A percentile compares a stretch with the other conserved stretches of the same genome.
Evolutionary conservation across 1,139 yeast genomes (phyloP).

Genomic region (Suzukiozyma palmioleophila): DNA sequence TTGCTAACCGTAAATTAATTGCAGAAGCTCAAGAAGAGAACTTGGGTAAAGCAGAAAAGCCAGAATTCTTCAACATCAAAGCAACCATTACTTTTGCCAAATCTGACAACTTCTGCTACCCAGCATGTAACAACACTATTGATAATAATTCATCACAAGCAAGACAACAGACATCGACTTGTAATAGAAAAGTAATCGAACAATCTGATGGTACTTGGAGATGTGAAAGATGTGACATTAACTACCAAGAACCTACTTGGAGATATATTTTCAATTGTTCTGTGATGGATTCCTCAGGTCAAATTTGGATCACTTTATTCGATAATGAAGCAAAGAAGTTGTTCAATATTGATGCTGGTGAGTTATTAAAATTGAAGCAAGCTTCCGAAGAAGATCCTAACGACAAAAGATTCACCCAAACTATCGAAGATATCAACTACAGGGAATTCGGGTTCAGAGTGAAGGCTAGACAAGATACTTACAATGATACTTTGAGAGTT

Average conservation of each 20-base stretch:
- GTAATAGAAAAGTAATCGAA: conserved; percentile 80
- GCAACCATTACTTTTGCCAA: conserved; percentile 71
- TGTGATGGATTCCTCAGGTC: conserved; percentile 75
- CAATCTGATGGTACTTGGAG: conserved; percentile 78
- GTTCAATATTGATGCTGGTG: conserved; percentile 68
- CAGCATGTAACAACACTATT: conserved; percentile 65
- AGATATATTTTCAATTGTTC: conserved; percentile 74
- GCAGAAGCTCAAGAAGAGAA: conserved; percentile 63
- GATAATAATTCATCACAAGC: conserved; percentile 15
- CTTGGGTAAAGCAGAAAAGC: conserved; percentile 68
- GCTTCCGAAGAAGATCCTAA: conserved; percentile 32
- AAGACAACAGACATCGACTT: conserved; percentile 31
- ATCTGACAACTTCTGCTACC: conserved; percentile 77
- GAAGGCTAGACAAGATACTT: conserved; percentile 79
- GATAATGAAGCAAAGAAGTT: conserved; percentile 76
- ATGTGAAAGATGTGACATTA: conserved; percentile 85
- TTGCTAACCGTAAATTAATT: conserved; percentile 58
- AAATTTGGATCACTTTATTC: conserved; percentile 82
- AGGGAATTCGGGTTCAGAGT: conserved; percentile 70
- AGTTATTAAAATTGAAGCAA: conserved; percentile 50
- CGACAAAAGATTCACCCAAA: conserved; percentile 43
- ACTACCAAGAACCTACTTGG: conserved; percentile 64
- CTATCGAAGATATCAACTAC: conserved; percentile 54
- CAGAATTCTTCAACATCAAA: conserved; percentile 73
- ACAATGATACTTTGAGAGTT: conserved; percentile 72